Evolutionary conservation across 1,284 basidiomycete genomes (phyloP), one percentile per base, ranked within the genome.

Genomic region (Thecaphora thlaspeos): DNA sequence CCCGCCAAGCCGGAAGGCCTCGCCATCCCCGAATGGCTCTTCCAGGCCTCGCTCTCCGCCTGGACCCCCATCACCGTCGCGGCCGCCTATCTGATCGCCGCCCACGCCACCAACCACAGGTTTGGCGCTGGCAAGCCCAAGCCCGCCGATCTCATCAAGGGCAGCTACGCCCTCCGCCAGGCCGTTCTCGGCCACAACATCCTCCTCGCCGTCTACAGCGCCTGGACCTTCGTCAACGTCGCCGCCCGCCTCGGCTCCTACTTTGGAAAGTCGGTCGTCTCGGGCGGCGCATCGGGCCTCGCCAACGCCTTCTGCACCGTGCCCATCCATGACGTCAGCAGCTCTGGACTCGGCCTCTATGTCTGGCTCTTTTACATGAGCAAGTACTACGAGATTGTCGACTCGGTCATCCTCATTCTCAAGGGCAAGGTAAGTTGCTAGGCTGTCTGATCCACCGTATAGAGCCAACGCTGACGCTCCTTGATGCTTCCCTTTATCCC

Each of bases 321-420:
- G 21, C 69, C 67, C 15, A 69, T 70, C 44, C 54, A 69, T 22
- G 63, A 73, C 12, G 46, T 72, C 15, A 73, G 75, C 47, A 55
- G 50, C 30, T 48, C 52, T 2, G 67, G 64, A 2, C 71, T 78
- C 24, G 62, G 64, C 15, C 46, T 69, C 40, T 72, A 63, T 42
- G 61, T 70, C 26, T 77, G 69, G 59, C 58, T 75, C 23, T 79
- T 79, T 61, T 78, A 79, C 61, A 45, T 76, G 21, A 65, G 58
- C 54, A 79, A 79, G 56, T 78, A 70, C 67, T 78, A 73, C 70
- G 76, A 78, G 48, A 67, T 78, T 22, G 48, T 78, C 42, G 77
- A 78, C 47, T 73, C 66, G 44, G 62, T 74, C 37, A 78, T 79
- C 55, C 70, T 79, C 38, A 70, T 78, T 39, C 61, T 73, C 46